Conservation (phyloP, 106 monocot species). For the Platanthera zijinensis region DNA sequence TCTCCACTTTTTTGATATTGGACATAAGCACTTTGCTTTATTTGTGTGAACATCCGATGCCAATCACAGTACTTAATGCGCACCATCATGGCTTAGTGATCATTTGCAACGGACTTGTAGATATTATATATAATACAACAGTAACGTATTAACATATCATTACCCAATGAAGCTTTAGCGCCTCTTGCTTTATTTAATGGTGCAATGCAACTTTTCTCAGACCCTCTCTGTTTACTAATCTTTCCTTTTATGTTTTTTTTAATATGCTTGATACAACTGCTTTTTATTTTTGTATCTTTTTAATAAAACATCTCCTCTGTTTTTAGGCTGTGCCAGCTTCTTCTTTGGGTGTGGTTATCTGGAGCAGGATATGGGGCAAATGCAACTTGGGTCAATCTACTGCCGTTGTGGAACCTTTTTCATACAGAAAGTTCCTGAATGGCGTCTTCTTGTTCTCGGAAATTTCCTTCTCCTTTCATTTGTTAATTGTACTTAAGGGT, state of each 20-base stretch:
- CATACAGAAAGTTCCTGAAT: constrained; percentile 38
- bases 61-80: too few relatives aligned
- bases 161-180: neutral
- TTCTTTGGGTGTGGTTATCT: constrained; percentile 18
- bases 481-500: constrained; percentile 50
- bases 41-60: neutral
- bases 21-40: too few relatives aligned
- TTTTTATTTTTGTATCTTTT: neutral
- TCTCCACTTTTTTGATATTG: too few relatives aligned
- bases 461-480: constrained; percentile 51
- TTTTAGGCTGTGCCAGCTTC: constrained; percentile 15
- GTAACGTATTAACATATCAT: neutral
- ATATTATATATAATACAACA: too few relatives aligned
- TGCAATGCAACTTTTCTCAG: neutral
- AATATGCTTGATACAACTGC: neutral
- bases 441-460: constrained; percentile 35
- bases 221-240: neutral
- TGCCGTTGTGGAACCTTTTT: constrained; percentile 20
- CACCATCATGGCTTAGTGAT: too few relatives aligned
- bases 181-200: neutral
- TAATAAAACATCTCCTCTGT: constrained; percentile 2
- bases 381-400: constrained; percentile 35
- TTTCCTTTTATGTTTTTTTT: neutral
- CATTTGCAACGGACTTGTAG: too few relatives aligned
- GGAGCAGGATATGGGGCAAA: constrained; percentile 43